These are phyloP conservation scores for Annona squamosa DNA, from an alignment of 164 flowering plant genomes.

Conservation along the genomic window DNA sequence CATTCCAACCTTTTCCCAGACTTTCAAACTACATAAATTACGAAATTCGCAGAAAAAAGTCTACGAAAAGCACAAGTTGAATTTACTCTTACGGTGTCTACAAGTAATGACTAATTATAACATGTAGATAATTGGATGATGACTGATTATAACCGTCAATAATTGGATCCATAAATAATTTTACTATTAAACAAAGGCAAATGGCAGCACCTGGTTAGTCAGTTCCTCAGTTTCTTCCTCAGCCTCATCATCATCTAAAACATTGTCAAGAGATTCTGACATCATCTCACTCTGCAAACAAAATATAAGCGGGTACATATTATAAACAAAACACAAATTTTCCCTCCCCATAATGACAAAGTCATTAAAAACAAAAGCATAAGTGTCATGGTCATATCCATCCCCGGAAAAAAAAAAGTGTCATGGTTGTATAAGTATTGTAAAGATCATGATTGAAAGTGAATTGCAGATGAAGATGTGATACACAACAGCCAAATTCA, in stretches of 20 bases:
- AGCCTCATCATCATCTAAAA: constrained; percentile 85
- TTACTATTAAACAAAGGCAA: constrained; percentile 3
- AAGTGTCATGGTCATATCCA: background rate
- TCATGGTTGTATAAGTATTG: too few species aligned
- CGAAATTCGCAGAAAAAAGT: background rate
- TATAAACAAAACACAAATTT: background rate
- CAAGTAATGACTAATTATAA: background rate
- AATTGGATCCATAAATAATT: background rate
- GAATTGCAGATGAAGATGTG: too few species aligned
- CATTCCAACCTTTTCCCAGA: background rate
- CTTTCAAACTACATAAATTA: too few species aligned
- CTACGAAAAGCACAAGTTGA: background rate
- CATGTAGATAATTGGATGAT: background rate
- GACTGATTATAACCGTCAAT: background rate
- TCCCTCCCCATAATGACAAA: background rate
- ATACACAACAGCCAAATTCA: too few species aligned
- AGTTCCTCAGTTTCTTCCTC: constrained; percentile 96
- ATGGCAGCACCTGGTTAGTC: constrained; percentile 65
- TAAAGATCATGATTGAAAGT: too few species aligned
- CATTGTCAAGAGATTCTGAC: constrained; percentile 95
- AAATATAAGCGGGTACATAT: constrained; percentile 3
- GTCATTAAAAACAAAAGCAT: background rate
- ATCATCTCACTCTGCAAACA: constrained; percentile 88
- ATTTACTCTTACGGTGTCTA: background rate
- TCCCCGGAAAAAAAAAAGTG: too few species aligned